Evolutionary conservation across 2,329 filamentous ascomycete species (phyloP), one percentile per base, ranked within the genome.

Genomic region (Alternaria arborescens): DNA sequence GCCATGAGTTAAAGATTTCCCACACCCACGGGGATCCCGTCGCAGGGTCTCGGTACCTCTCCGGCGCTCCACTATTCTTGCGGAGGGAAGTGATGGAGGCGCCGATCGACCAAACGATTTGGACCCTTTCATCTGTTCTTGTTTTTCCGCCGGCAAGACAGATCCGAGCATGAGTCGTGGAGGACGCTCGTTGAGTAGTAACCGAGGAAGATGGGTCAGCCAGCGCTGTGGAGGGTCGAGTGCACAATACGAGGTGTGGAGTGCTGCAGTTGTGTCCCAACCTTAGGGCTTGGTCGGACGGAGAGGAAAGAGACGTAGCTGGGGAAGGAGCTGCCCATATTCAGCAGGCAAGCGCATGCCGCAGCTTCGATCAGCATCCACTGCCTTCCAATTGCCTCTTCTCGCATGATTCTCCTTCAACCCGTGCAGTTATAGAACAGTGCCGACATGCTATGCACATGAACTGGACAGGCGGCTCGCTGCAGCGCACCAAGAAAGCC

Each of bases 391-490:
- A 24, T 11, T 24, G 22, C 50, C 24, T 28, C 34, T 5, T 24
- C 14, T 11, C 36, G 22, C 36, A 22, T 24, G 26, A 12, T 42
- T 12, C 20, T 34, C 14, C 38, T 14, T 34, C 36, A n/a, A 22
- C 24, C 36, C 11, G 10, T 20, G 26, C 53, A 44, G 18, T 22
- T n/a, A 18, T 18, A 54, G 22, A 20, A 42, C 22, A 43, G 5
- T 11, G 5, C 8, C 4, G 28, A 47, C 20, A 26, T 16, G 12
- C 24, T 14, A 3, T 38, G 36, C 46, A 41, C 14, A 84, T 84
- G 82, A 83, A 84, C 56, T 84, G 82, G 82, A 84, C 81, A 0
- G 82, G 82, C 28, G 82, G 82, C 5, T 77, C 76, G 28, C 66
- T 81, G 32, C 79, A 78, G 60, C 75, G 78, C 51, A 76, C 71